These are phyloP conservation scores for Clathrus columnatus DNA, from an alignment of 768 basidiomycete species.

Conservation along the genomic window DNA sequence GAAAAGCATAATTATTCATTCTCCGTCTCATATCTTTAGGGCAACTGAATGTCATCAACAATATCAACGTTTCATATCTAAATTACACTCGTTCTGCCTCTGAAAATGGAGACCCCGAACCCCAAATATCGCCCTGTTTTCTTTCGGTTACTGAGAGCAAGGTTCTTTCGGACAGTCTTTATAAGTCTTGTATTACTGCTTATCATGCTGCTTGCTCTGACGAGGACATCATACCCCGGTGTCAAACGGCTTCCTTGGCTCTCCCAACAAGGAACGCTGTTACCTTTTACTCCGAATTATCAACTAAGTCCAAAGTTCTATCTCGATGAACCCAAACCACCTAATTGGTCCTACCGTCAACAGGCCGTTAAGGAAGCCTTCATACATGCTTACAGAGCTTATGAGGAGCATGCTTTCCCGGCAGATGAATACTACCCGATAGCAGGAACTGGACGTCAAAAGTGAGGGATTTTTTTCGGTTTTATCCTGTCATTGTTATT, in stretches of 20 bases:
- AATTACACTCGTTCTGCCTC: too few species aligned
- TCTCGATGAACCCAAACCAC: neutral
- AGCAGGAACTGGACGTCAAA: slow-evolving; percentile 36
- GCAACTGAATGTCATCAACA: too few species aligned
- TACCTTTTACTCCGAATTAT: neutral
- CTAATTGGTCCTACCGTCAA: slow-evolving; percentile 43
- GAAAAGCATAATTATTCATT: too few species aligned
- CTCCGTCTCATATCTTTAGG: too few species aligned
- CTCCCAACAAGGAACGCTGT: neutral
- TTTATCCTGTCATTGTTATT: neutral
- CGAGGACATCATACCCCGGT: neutral
- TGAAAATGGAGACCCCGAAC: too few species aligned
- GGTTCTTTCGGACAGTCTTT: too few species aligned
- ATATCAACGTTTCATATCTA: too few species aligned
- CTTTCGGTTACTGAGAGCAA: too few species aligned
- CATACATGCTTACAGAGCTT: slow-evolving; percentile 58
- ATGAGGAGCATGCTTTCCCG: slow-evolving; percentile 48
- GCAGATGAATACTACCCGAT: slow-evolving; percentile 56
- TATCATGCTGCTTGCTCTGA: too few species aligned
- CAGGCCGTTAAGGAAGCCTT: slow-evolving; percentile 53
- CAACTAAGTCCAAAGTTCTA: neutral
- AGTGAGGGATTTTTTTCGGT: slow-evolving; percentile 30
- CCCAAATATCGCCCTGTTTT: too few species aligned
- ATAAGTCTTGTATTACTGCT: too few species aligned
- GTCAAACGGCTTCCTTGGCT: neutral